These are phyloP conservation scores for Crithidia bombi DNA, from an alignment of 208 protist species.

Conservation along the genomic window DNA sequence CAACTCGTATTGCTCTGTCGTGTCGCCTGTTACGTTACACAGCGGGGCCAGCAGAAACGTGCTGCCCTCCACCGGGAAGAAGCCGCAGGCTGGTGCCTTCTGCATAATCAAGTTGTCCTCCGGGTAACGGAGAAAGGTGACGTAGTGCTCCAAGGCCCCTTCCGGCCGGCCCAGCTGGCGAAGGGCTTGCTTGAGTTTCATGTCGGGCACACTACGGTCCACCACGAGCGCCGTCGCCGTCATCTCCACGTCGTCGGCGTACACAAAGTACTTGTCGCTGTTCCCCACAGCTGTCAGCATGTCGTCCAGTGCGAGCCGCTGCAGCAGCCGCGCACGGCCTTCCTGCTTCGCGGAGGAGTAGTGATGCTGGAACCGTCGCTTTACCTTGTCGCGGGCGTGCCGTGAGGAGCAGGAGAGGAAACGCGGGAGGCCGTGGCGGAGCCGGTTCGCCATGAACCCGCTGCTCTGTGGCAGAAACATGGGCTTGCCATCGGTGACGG, in stretches of 20 bases:
- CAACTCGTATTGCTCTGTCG: conserved; percentile 85
- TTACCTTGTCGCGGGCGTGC: conserved; percentile 63
- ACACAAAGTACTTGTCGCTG: conserved; percentile 89
- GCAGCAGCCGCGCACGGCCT: conserved; percentile 52
- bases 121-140: conserved; percentile 47
- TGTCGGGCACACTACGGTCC: conserved; percentile 68
- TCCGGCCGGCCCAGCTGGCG: conserved; percentile 59
- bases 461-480: conserved; percentile 45
- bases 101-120: conserved; percentile 37
- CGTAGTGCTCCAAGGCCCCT: conserved; percentile 59
- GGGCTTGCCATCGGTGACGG: conserved; percentile 66
- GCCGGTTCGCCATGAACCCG: conserved; percentile 44
- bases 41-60: conserved; percentile 76
- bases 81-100: conserved; percentile 55
- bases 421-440: conserved; percentile 30
- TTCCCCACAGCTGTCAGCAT: conserved; percentile 61
- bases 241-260: conserved; percentile 70
- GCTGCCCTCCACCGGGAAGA: conserved; percentile 57
- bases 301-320: conserved; percentile 60
- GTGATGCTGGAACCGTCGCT: conserved; percentile 59
- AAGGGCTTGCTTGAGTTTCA: conserved; percentile 53
- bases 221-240: conserved; percentile 63
- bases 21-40: conserved; percentile 85
- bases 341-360: conserved; percentile 61
- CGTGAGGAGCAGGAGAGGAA: conserved; percentile 64